Evolutionary conservation across 345 rosid genomes (phyloP).

Genomic region (Crucihimalaya himalaica): DNA sequence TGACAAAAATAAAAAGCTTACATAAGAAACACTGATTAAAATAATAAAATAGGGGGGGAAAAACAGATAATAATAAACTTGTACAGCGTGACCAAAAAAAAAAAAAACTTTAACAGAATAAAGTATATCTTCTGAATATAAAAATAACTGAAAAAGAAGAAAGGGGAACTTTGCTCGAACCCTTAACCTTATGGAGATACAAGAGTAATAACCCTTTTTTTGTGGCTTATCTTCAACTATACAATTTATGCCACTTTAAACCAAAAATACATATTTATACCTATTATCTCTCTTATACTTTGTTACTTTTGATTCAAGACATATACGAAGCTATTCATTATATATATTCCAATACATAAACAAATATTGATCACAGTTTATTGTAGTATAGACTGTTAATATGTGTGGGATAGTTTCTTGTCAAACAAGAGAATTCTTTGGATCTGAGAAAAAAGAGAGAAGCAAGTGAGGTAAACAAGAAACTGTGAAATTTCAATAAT

Average conservation of each 20-base stretch:
- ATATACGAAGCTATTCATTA: not conserved
- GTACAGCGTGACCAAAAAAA: no score
- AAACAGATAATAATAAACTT: not conserved
- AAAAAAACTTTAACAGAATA: no score
- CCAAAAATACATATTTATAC: no score
- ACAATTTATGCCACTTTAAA: no score
- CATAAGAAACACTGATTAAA: not conserved
- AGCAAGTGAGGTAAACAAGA: not conserved
- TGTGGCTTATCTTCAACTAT: not conserved
- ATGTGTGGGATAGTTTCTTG: not conserved
- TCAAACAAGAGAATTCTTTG: not conserved
- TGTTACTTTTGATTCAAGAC: not conserved
- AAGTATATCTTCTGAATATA: no score
- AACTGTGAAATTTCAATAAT: no score
- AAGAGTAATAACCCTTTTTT: no score
- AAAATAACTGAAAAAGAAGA: no score
- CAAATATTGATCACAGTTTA: not conserved
- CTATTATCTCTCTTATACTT: no score
- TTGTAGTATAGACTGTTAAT: not conserved
- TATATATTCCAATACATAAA: not conserved
- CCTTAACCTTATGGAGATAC: no score
- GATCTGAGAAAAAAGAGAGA: not conserved
- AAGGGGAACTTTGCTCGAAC: no score
- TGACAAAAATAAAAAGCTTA: not conserved
- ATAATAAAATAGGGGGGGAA: not conserved